Evolutionary conservation across 192 early-diverging fungal genomes (phyloP).

Genomic region (Entomortierella lignicola): DNA sequence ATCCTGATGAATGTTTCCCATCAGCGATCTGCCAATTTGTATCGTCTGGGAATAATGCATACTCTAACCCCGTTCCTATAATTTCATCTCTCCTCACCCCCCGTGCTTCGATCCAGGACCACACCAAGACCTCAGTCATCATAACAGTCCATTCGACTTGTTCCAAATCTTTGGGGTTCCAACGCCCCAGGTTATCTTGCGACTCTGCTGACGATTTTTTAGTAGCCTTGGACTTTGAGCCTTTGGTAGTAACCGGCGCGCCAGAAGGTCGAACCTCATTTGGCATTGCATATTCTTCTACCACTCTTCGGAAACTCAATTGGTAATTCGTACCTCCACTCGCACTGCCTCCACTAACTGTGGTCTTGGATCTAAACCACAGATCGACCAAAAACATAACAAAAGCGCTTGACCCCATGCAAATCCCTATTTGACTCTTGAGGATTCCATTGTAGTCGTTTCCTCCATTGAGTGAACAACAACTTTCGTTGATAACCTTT

Average conservation of each 20-base stretch:
- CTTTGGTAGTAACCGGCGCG: not conserved
- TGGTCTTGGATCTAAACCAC: slow-evolving; percentile 39
- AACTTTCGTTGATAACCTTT: not conserved
- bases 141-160: slow-evolving; percentile 40
- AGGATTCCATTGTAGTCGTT: slow-evolving; percentile 9
- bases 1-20: slow-evolving; percentile 14
- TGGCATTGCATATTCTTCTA: slow-evolving; percentile 33
- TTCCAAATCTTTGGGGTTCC: slow-evolving; percentile 39
- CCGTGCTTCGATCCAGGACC: slow-evolving; percentile 43
- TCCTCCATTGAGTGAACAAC: not conserved
- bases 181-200: slow-evolving; percentile 2
- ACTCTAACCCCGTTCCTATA: slow-evolving; percentile 25
- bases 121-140: slow-evolving; percentile 40
- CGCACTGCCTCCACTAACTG: not conserved
- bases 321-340: not conserved
- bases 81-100: slow-evolving; percentile 35
- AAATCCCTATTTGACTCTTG: slow-evolving; percentile 30
- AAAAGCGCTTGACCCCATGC: slow-evolving; percentile 42
- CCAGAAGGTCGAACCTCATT: slow-evolving; percentile 5
- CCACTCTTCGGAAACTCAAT: slow-evolving; percentile 16
- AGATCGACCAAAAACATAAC: slow-evolving; percentile 33
- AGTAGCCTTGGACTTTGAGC: not conserved
- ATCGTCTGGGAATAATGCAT: slow-evolving; percentile 19
- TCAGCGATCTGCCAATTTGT: not conserved
- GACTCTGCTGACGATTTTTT: not conserved